Base-by-base conservation (phyloP, 1,284 basidiomycete species). In the Blastosporella zonata region DNA sequence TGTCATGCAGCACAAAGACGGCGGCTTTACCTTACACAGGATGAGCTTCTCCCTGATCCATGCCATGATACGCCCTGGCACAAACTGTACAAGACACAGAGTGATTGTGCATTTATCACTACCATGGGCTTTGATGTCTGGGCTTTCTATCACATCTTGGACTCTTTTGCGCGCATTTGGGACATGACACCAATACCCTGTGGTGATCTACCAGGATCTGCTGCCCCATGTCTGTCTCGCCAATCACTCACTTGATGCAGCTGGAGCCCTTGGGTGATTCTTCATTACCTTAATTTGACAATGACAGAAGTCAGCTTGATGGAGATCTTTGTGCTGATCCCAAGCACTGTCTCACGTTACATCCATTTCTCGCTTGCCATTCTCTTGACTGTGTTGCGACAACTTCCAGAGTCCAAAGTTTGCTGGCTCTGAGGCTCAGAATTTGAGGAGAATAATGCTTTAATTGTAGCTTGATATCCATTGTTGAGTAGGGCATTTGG, bases 101-200 rank as follows among this genome's bases (percentile, higher is more conserved):
- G 62, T 54, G 67, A 76, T 48, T 54, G 65, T 0, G 75, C 71
- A 5, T 78, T 66, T 51, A 74, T 78, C 36, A 75, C 71, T 0
- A 75, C 70, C 0, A 76, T 78, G 73, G 72, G 74, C 0, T 54
- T 77, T 39, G 65, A 77, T 63, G 63, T 66, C 0, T 46, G 46
- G 0, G 71, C 69, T 0, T 77, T 77, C 55, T 3, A 67, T 3
- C 56, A 54, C 15, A 61, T 78, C 17, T 57, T 77, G 0, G 31
- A 46, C 0, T 36, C 40, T 6, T 77, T 77, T 57, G 55, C 36
- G 0, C 18, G 41, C 0, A 18, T 9, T 0, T 79, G 75, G 75
- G 46, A 67, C 29, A 43, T 47, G 1, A 59, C 45, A 0, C 51
- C 70, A 0, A 77, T 77, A 46, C 63, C 66, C 0, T 61, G 65